These are phyloP conservation scores for Penicillium sp. DNA, from an alignment of 2,329 filamentous ascomycete species.

Conservation along the genomic window DNA sequence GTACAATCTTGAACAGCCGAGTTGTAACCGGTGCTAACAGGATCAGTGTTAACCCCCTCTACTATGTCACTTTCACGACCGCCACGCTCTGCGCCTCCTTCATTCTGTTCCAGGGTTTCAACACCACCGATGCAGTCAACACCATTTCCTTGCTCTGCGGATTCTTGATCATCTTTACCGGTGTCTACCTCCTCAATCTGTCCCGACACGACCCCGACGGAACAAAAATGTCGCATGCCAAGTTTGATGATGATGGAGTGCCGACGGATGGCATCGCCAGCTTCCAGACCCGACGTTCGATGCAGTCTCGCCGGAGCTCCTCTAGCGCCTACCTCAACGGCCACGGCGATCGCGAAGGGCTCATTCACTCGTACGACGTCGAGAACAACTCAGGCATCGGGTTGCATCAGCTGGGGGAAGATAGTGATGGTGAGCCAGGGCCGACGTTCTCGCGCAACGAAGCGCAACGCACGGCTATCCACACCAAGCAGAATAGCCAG, in stretches of 20 bases:
- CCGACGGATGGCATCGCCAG: constrained; percentile 90
- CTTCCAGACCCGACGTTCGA: constrained; percentile 84
- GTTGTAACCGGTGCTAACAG: constrained; percentile 2
- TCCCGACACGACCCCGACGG: constrained; percentile 88
- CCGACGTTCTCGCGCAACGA: constrained; percentile 33
- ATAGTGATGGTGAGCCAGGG: constrained; percentile 60
- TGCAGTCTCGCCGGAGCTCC: constrained; percentile 79
- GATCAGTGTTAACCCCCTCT: constrained; percentile 82
- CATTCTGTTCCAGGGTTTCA: constrained; percentile 93
- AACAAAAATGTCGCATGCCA: constrained; percentile 61
- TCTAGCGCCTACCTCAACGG: constrained; percentile 58
- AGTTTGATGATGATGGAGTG: constrained; percentile 61
- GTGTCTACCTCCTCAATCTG: constrained; percentile 94
- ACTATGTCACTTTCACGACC: constrained; percentile 97
- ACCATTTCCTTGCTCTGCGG: constrained; percentile 89
- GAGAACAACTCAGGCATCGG: constrained; percentile 71
- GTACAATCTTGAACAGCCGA: constrained; percentile 35
- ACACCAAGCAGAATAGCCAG: constrained; percentile 34
- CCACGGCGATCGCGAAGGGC: constrained; percentile 68
- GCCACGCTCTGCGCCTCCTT: constrained; percentile 92
- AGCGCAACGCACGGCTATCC: constrained; percentile 25
- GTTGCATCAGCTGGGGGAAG: constrained; percentile 74
- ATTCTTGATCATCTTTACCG: constrained; percentile 91
- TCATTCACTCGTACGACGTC: constrained; percentile 87
- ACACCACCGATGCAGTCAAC: constrained; percentile 87